These are phyloP conservation scores for Xylariaceae sp. DNA, from an alignment of 2,329 filamentous ascomycete genomes.

Conservation along the genomic window DNA sequence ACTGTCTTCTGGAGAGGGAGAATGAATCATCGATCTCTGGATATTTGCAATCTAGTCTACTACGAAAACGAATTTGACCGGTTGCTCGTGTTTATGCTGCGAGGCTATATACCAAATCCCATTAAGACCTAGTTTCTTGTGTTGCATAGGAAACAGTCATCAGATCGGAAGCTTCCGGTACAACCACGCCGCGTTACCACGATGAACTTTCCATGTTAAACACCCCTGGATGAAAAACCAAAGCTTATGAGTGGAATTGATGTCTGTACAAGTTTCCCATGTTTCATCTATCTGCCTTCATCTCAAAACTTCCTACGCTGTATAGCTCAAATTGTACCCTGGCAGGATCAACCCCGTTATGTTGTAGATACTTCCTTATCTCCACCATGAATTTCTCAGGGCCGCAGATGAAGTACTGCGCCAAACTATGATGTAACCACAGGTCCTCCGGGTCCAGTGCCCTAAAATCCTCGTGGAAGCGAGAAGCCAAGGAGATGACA, in stretches of 20 bases:
- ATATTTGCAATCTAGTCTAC: too few relatives aligned
- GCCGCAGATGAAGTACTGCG: constrained; percentile 62
- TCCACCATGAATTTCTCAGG: constrained; percentile 62
- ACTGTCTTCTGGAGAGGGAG: too few relatives aligned
- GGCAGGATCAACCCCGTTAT: constrained; percentile 27
- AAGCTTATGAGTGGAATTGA: constrained; percentile 17
- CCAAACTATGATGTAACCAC: constrained; percentile 50
- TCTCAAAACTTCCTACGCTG: constrained; percentile 37
- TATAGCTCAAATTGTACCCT: constrained; percentile 37
- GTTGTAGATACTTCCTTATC: constrained; percentile 41
- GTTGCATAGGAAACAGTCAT: too few relatives aligned
- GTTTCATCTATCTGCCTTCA: constrained; percentile 19
- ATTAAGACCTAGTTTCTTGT: too few relatives aligned
- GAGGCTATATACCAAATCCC: too few relatives aligned
- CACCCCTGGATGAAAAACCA: neutral
- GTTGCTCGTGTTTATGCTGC: too few relatives aligned
- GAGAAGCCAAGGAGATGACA: constrained; percentile 52
- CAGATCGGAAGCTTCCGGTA: too few relatives aligned
- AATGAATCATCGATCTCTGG: too few relatives aligned
- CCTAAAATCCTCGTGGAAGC: constrained; percentile 54
- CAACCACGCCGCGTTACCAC: too few relatives aligned
- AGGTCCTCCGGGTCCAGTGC: constrained; percentile 52
- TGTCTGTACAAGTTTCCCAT: constrained; percentile 6
- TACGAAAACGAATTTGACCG: too few relatives aligned
- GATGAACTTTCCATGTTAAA: too few relatives aligned